A percentile compares a stretch with the other conserved stretches of the same genome.
Evolutionary conservation across 75 land plant species (phyloP).

Genomic region (Chamaecyparis obtusa): DNA sequence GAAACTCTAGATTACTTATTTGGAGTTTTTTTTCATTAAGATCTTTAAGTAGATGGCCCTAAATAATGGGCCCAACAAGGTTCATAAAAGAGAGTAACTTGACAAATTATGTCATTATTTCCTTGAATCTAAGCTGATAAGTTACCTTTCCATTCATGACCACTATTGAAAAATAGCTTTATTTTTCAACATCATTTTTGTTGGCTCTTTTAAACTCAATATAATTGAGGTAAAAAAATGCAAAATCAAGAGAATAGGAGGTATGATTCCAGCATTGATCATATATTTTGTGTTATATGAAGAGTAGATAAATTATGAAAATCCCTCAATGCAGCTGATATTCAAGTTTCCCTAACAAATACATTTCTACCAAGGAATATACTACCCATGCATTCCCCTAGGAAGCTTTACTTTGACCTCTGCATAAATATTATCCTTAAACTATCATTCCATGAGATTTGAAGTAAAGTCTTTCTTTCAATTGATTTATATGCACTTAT

Average conservation of each 20-base stretch:
- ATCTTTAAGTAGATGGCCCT: slow-evolving; percentile 48
- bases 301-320: slow-evolving; percentile 43
- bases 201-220: slow-evolving; percentile 56
- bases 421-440: too few relatives aligned
- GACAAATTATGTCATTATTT: slow-evolving; percentile 37
- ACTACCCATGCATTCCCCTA: slow-evolving; percentile 55
- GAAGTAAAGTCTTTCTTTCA: too few relatives aligned
- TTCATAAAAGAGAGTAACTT: slow-evolving; percentile 62
- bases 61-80: slow-evolving; percentile 50
- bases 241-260: slow-evolving; percentile 47
- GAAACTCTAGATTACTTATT: slow-evolving; percentile 32
- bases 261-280: slow-evolving; percentile 40
- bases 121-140: slow-evolving; percentile 35
- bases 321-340: slow-evolving; percentile 53
- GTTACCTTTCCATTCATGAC: not conserved
- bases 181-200: slow-evolving; percentile 52
- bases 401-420: slow-evolving; percentile 47
- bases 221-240: slow-evolving; percentile 57
- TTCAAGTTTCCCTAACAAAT: slow-evolving; percentile 46
- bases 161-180: slow-evolving; percentile 24
- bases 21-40: slow-evolving; percentile 40
- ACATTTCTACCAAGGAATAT: slow-evolving; percentile 53
- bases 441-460: too few relatives aligned
- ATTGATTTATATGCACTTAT: too few relatives aligned
- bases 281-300: slow-evolving; percentile 27